Conservation (phyloP, 1,139 yeast genomes). For the Fermentozyma sake region DNA sequence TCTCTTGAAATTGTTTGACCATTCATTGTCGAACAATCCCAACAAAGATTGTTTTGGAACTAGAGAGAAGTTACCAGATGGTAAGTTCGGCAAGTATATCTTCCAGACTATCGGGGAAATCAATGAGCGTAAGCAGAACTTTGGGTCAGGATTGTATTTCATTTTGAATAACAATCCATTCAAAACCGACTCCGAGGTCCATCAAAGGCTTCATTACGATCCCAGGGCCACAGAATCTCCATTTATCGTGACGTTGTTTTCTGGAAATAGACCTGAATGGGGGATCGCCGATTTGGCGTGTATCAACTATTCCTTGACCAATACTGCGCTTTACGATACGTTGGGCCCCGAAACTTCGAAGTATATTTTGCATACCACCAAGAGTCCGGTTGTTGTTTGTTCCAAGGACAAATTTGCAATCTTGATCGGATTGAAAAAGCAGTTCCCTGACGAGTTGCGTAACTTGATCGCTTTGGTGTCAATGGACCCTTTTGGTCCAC, state of each 20-base stretch:
- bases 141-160: slow-evolving; percentile 65
- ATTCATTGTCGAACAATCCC: slow-evolving; percentile 32
- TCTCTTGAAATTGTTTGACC: slow-evolving; percentile 44
- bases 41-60: slow-evolving; percentile 48
- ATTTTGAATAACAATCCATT: slow-evolving; percentile 44
- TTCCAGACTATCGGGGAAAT: slow-evolving; percentile 45
- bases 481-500: slow-evolving; percentile 43
- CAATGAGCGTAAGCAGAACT: slow-evolving; percentile 36
- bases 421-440: slow-evolving; percentile 33
- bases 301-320: slow-evolving; percentile 44
- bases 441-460: slow-evolving; percentile 15
- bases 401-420: slow-evolving; percentile 44
- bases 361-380: slow-evolving; percentile 53
- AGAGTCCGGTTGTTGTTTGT: slow-evolving; percentile 51
- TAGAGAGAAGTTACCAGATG: slow-evolving; percentile 35
- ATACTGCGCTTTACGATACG: slow-evolving; percentile 64
- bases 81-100: slow-evolving; percentile 42
- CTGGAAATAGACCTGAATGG: slow-evolving; percentile 61
- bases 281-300: slow-evolving; percentile 56
- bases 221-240: slow-evolving; percentile 21
- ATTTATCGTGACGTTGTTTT: slow-evolving; percentile 51
- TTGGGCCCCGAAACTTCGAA: slow-evolving; percentile 57
- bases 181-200: slow-evolving; percentile 24
- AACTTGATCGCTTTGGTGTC: slow-evolving; percentile 34
- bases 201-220: slow-evolving; percentile 20